Percentiles rank a stretch among this genome's conserved stretches.
Evolutionary conservation across 2,329 filamentous ascomycete species (phyloP).

Genomic region (Ophiostoma australiae): DNA sequence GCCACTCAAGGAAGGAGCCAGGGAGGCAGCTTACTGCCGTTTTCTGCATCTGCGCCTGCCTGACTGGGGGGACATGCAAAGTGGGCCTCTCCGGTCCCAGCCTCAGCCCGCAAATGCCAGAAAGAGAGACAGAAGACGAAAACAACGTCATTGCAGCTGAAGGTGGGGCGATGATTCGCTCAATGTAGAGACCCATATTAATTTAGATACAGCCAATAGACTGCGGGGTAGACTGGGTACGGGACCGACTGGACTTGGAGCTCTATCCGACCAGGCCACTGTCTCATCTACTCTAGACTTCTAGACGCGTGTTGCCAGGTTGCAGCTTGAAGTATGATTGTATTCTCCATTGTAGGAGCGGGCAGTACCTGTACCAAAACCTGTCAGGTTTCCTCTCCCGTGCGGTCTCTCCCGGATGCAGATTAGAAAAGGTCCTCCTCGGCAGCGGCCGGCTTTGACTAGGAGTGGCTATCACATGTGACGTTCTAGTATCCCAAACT

Average conservation of each 20-base stretch:
- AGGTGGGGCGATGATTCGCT: background rate
- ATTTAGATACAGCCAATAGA: background rate
- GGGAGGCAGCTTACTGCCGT: conserved; percentile 10
- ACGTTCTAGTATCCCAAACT: too few species aligned
- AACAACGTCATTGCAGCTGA: conserved; percentile 16
- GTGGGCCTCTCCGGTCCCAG: conserved; percentile 1
- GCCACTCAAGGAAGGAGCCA: background rate
- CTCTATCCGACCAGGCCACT: too few species aligned
- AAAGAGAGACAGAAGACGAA: background rate
- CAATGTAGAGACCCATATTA: background rate
- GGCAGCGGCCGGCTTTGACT: too few species aligned
- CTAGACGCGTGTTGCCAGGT: too few species aligned
- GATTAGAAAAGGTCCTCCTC: too few species aligned
- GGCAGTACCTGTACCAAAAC: too few species aligned
- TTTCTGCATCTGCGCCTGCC: background rate
- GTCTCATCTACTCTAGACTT: too few species aligned
- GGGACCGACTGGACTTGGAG: background rate
- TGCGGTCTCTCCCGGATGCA: too few species aligned
- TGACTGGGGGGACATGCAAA: background rate
- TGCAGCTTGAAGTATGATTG: too few species aligned
- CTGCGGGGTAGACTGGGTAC: background rate
- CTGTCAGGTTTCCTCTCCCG: too few species aligned
- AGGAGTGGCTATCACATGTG: too few species aligned
- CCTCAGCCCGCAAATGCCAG: conserved; percentile 10
- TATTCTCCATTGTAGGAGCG: too few species aligned